Base-by-base conservation (phyloP, 1,284 basidiomycete genomes). In the Boletus sp. region DNA sequence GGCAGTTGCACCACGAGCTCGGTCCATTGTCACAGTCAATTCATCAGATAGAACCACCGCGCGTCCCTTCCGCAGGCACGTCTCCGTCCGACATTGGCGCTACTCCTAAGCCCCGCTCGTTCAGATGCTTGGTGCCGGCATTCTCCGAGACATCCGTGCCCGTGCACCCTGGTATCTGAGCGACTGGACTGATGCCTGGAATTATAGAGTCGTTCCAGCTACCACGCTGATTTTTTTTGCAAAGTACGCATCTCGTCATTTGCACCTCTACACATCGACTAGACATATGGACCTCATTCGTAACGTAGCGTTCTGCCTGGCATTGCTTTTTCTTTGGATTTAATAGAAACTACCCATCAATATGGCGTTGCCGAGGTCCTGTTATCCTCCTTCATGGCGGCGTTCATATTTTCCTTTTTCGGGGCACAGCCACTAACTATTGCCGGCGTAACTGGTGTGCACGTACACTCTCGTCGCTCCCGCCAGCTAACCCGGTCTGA, bases 391-490 rank as follows among this genome's bases (percentile, higher is more conserved):
- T 92, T 92, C 64, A 87, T 96, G 80, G 90, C 92, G 0, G 88
- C 93, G 0, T 88, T 93, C 61, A 76, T 94, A n/a, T 95, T 96
- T 58, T 86, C 92, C 1, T 68, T 94, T 37, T 84, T 98, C 49
- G 88, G 91, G 3, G 91, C 87, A 8, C 94, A 98, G 64, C 94
- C 94, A 0, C 73, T 97, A 2, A 90, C 91, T 41, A 94, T 97
- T 50, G 91, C 92, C 3, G 94, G 94, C 9, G 92, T 98, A 2
- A 97, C 94, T 16, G 91, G 90, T 82, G 39, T 25, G 74, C 22
- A 17, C n/a, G n/a, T n/a, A n/a, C n/a, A n/a, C n/a, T n/a, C n/a
- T 29, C 13, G 27, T 29, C 13, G 13, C 27, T 26, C 27, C 27
- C 27, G 12, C 13, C 27, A 29, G 13, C 27, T 12, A 29, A 9